Evolutionary conservation across 441 rosid species (phyloP), one percentile per base, ranked within the genome.

Genomic region (Isatis lusitanica): DNA sequence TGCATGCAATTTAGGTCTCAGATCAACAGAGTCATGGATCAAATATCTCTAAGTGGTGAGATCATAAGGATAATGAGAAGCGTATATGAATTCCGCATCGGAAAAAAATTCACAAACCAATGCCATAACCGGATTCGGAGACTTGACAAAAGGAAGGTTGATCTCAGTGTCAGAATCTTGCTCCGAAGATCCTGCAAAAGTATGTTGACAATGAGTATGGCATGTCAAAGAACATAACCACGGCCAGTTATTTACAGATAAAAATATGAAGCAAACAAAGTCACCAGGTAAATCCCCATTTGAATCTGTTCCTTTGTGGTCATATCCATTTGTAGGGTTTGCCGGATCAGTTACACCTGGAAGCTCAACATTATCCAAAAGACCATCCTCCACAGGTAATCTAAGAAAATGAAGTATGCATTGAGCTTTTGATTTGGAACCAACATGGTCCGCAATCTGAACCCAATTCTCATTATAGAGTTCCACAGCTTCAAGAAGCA

Each of bases 401-500:
- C 93, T 91, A 9, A 93, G 87, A 79, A 93, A 93, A 81, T 91
- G 97, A 76, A 88, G 94, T 73, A 91, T 88, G 78, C 98, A 93
- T 74, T 93, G 98, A 28, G 98, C 95, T 85, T 93, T 93, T 78
- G 96, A 84, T 78, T 90, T 93, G 78, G 93, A 66, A 75, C 94
- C 93, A 62, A 93, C 97, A 85, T 90, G 91, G 56, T 91, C 97
- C 0, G 98, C 92, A 79, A 94, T 85, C 76, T 87, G 96, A 83
- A 85, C 74, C 98, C 98, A 94, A 70, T 87, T 91, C 66, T 90
- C 98, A 58, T 74, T 83, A 78, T 84, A 90, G 55, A 91, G 80
- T 79, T 93, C 98, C 87, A 90, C 75, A 43, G 94, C 98, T 85
- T 93, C 97, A 64, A 93, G 97, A 70, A 93, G 90, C 78, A 87